Evolutionary conservation across 2,329 filamentous ascomycete species (phyloP).

Genomic region (Daldinia sp.): DNA sequence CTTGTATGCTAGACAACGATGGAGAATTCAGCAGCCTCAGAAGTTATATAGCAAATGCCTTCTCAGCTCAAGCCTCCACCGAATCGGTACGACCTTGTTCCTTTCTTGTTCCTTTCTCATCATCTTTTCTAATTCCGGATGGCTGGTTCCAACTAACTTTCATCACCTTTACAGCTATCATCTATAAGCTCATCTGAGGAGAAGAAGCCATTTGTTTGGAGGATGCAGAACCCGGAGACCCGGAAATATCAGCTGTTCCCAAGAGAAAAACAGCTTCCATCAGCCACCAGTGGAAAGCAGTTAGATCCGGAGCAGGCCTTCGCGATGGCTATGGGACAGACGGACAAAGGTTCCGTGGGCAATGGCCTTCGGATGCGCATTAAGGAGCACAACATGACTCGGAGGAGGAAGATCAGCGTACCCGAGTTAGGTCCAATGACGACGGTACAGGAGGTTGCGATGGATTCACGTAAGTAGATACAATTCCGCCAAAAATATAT

Average conservation of each 20-base stretch:
- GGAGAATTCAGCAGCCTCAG: conserved; percentile 54
- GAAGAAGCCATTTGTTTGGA: conserved; percentile 66
- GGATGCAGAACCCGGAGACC: conserved; percentile 67
- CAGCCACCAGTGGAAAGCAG: conserved; percentile 58
- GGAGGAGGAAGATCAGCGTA: conserved; percentile 73
- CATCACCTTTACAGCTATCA: conserved; percentile 45
- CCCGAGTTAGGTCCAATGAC: conserved; percentile 76
- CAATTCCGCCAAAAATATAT: background rate
- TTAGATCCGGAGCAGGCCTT: conserved; percentile 65
- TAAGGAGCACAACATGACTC: conserved; percentile 68
- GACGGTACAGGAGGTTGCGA: conserved; percentile 73
- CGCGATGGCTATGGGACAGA: conserved; percentile 56
- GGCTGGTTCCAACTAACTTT: conserved; percentile 47
- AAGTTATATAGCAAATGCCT: conserved; percentile 65
- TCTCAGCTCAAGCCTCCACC: conserved; percentile 60
- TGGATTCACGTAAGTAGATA: conserved; percentile 76
- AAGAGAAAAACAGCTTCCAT: conserved; percentile 61
- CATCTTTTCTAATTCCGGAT: conserved; percentile 16
- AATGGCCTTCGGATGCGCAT: conserved; percentile 64
- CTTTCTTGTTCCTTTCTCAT: background rate
- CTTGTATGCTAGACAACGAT: conserved; percentile 66
- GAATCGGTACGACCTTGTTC: conserved; percentile 57
- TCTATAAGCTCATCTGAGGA: conserved; percentile 55
- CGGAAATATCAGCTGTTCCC: conserved; percentile 73
- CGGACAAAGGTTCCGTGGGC: conserved; percentile 56